Evolutionary conservation across 2,329 filamentous ascomycete genomes (phyloP), one percentile per base, ranked within the genome.

Genomic region (Periglandula ipomoeae): DNA sequence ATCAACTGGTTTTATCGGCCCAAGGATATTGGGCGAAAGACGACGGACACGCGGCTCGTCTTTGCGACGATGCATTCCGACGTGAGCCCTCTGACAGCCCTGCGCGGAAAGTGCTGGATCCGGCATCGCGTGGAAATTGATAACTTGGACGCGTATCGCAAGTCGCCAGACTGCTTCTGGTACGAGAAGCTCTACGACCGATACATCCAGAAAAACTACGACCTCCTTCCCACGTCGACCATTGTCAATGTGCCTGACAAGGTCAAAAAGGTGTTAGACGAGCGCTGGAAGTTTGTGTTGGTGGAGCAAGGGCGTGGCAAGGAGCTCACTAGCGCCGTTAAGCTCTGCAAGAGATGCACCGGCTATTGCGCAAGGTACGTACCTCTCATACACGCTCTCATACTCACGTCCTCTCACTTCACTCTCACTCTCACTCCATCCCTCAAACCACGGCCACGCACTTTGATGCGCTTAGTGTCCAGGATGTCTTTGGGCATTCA

Each of bases 1-100:
- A 87, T 97, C 62, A 98, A 98, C 70, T 98, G 93, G 93, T 96
- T 91, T 69, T 97, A 97, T 67, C 83, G 93, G 37, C 91, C 93
- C 49, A 89, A 93, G 67, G 93, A 98, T 69, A 95, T 97, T 62
- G 87, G 88, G 57, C 87, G 90, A 58, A 93, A 90, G 70, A 85
- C 87, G 58, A 85, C 87, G 65, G 93, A 98, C 73, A 91, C 87
- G 51, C 86, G 93, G 53, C 76, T 91, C 59, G 82, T 98, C 46
- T 96, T 91, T 69, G 91, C 89, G 53, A 95, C 93, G 26, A 98
- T 98, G 93, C 93, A 98, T 68, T 97, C 93, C 23, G 93, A 98
- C 71, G 85, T 89, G 53, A 95, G 89, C 64, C 93, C 93, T 50
- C 75, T 98, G 59, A 89, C 89, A 45, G 89, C 93, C 41, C 74